Base-by-base conservation (phyloP, 2,329 filamentous ascomycete species). In the Mycosphaerella sp. region DNA sequence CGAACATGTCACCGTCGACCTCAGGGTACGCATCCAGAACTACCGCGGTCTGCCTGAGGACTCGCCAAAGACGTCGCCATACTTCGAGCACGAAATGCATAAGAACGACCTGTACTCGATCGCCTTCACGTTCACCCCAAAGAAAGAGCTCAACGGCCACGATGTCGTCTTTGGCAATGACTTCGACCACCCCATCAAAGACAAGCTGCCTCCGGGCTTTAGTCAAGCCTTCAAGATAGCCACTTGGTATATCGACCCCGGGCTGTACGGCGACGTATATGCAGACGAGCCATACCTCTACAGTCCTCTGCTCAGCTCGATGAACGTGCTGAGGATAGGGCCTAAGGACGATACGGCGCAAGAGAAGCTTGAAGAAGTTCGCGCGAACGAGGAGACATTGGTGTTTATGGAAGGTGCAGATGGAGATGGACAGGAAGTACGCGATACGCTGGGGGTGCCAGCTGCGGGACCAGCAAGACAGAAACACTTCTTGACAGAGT, bases 151-250 rank as follows among this genome's bases (percentile, higher is more conserved):
- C 50, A 75, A 76, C 2, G 89, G 81, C 40, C 70, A 79, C 21
- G 83, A 94, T 56, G 75, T 98, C 2, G 82, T 96, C 48, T 95
- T 95, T 62, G 93, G 91, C 37, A 97, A 97, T 68, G 89, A 96
- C 74, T 96, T 97, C 66, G 90, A 95, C 64, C 81, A 86, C 44
- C 88, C 93, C 0, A 93, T 98, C 61, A 81, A 89, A 27, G 86
- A 95, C 66, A 80, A 84, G 13, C 75, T 98, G 1, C 91, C 93
- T 0, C 87, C 88, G 0, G 89, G 91, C 0, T 95, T 95, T 70
- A 82, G 81, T 65, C 85, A 87, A 8, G 90, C 89, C 0, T 82
- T 96, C 70, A 84, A 82, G 46, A 84, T 95, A 39, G 87, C 95
- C 25, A 87, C 87, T 61, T 94, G 87, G 86, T 87, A 84, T 73